Evolutionary conservation across 2,329 filamentous ascomycete species (phyloP), one percentile per base, ranked within the genome.

Genomic region (Claviceps paspali): DNA sequence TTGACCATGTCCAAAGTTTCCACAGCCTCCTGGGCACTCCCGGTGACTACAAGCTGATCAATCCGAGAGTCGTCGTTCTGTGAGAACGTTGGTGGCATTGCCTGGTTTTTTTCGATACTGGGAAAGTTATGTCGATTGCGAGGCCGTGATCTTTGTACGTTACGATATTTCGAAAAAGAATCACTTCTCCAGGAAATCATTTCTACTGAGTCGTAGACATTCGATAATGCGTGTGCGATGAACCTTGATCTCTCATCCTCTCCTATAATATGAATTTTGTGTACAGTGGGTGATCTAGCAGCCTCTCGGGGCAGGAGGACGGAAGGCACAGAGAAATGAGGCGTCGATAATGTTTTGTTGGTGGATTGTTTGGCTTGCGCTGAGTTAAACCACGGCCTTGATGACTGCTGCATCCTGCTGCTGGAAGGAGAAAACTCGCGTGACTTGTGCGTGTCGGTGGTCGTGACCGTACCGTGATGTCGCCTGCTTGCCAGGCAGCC

Each of bases 1-100:
- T 67, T 70, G 38, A 91, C 63, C 0, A 65, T 59, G 3, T 63
- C 50, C 18, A 92, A 52, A 2, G 77, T 74, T 26, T 65, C 53
- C 9, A 69, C 61, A 1, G 57, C 55, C 17, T 79, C 68, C 50
- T 79, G 77, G 0, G 54, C 58, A 4, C 48, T 46, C 18, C 73
- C 75, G 2, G 78, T 74, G 15, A 91, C 65, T 30, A 92, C 72
- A 31, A 91, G 63, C 47, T 79, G 76, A 46, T 79, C 68, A 38
- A 92, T 91, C 15, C 63, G 67, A 17, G 65, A 63, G 14, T 62
- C 49, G 36, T 65, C 51, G 23, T 50, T 38, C 21, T 46, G 33
- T 26, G 43, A 39, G 3, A 42, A 23, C 12, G 42, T 38, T 14
- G 39, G 33, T 2, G 30, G 34, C 0, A 47, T 35, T 2, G 47